Base-by-base conservation (phyloP, 2,329 filamentous ascomycete genomes). In the Verticillium isaacii region DNA sequence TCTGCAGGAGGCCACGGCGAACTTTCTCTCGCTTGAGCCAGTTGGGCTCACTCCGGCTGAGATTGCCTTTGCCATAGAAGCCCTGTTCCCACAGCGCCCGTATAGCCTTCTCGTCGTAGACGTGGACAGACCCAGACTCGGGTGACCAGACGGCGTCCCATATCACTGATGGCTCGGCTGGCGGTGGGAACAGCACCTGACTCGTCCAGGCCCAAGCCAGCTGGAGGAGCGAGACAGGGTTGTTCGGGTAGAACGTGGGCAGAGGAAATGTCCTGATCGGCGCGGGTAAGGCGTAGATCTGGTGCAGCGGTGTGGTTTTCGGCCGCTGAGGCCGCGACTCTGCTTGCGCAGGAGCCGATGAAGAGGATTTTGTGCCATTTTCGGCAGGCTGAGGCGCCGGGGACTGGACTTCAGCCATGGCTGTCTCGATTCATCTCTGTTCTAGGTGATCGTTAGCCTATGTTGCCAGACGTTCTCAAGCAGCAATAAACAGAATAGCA, bases 41-140 rank as follows among this genome's bases (percentile, higher is more conserved):
- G 68, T 88, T 95, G 3, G 94, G 94, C 74, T 99, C 94, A 80
- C 93, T 97, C 69, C 96, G 87, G 78, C 93, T 97, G 62, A 98
- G 80, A 68, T 82, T 94, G 55, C 95, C 95, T 75, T 97, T 97
- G 57, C 96, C 96, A 75, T 94, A 99, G 77, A 99, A 99, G 5
- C 95, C 95, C 78, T 96, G 92, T 75, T 97, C 91, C 95, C 96
- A 99, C 29, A 99, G 77, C 1, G 89, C 92, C 60, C 90, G 84
- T 65, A 96, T 89, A 3, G 92, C 89, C 61, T 82, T 81, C 32
- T 87, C 80, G 73, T 97, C 89, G 19, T 87, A 92, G 61, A 99
- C 83, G 72, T 97, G 92, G 17, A 99, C 85, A 0, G 93, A 95
- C 34, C 89, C 86, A 3, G 92, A 96, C 61, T 89, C 85, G 1